Evolutionary conservation across 2,329 filamentous ascomycete genomes (phyloP), one percentile per base, ranked within the genome.

Genomic region (Colletotrichum phormii): DNA sequence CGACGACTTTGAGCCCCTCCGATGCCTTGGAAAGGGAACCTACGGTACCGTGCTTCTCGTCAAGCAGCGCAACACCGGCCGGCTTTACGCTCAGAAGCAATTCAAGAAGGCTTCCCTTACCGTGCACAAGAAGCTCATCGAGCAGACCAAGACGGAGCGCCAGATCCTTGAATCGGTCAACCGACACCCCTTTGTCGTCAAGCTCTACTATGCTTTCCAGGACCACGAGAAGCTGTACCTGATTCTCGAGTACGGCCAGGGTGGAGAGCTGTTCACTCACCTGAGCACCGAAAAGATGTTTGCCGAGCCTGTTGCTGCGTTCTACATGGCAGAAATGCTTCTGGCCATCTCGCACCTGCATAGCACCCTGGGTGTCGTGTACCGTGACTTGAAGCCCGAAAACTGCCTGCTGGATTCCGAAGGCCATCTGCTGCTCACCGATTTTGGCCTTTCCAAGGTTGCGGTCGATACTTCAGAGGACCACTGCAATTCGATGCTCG

Each of bases 251-350:
- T 99, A 99, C 82, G 97, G 97, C 5, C 94, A 98, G 82, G 97
- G 97, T 49, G 97, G 97, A 69, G 97, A 99, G 83, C 88, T 99
- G 6, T 99, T 99, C 81, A 95, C 94, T n/a, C 96, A 98, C 79
- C 88, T 99, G 31, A 94, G 92, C 72, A 93, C 95, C 76, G 95
- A 98, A 82, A 94, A 95, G 81, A 98, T 98, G 94, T 98, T 99
- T 77, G 89, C 93, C 15, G 96, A 98, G 83, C 89, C 94, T 18
- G 93, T 93, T 2, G 94, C 96, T 0, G 94, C 95, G 1, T 99
- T 98, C 83, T 99, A 99, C 88, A 97, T 98, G 94, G 97, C 95
- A 0, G 95, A 99, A 84, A 97, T 99, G 91, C 91, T 98, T 5
- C 90, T 99, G 29, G 97, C 97, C 35, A 89, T 99, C 59, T 94